A percentile compares a stretch with the other conserved stretches of the same genome.
These are phyloP conservation scores for Stromatinia cepivora DNA, from an alignment of 2,329 filamentous ascomycete genomes.

Conservation along the genomic window DNA sequence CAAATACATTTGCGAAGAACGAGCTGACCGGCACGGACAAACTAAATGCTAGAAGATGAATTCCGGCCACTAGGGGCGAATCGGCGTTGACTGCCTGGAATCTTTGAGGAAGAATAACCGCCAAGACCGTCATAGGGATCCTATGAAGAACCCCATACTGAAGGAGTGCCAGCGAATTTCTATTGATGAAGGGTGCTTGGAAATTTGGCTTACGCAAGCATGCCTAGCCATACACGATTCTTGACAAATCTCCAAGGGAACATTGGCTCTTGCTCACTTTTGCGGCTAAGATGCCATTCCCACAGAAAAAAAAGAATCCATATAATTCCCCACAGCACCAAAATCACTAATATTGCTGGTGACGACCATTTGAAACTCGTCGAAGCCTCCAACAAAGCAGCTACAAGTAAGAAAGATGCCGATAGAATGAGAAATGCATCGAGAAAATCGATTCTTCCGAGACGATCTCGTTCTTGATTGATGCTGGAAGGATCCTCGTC, in stretches of 20 bases:
- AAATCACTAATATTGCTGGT: not conserved
- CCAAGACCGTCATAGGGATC: too few species aligned
- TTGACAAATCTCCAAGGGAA: slow-evolving; percentile 10
- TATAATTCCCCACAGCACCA: not conserved
- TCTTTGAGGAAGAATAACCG: too few species aligned
- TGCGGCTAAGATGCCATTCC: not conserved
- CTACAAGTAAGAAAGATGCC: not conserved
- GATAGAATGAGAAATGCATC: slow-evolving; percentile 11
- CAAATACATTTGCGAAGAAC: too few species aligned
- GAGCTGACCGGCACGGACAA: too few species aligned
- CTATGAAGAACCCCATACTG: too few species aligned
- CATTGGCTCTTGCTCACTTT: not conserved
- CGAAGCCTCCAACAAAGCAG: not conserved
- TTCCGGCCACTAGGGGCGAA: too few species aligned
- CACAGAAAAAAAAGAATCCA: not conserved
- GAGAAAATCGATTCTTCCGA: not conserved
- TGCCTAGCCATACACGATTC: not conserved
- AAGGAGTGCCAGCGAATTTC: too few species aligned
- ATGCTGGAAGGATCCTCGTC: not conserved
- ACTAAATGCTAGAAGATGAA: too few species aligned
- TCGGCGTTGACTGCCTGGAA: too few species aligned
- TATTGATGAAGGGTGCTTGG: too few species aligned
- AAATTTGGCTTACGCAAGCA: too few species aligned
- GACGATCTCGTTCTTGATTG: not conserved
- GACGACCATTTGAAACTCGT: slow-evolving; percentile 1